Evolutionary conservation across 257 asterid genomes (phyloP).

Genomic region (Nicotiana undulata): DNA sequence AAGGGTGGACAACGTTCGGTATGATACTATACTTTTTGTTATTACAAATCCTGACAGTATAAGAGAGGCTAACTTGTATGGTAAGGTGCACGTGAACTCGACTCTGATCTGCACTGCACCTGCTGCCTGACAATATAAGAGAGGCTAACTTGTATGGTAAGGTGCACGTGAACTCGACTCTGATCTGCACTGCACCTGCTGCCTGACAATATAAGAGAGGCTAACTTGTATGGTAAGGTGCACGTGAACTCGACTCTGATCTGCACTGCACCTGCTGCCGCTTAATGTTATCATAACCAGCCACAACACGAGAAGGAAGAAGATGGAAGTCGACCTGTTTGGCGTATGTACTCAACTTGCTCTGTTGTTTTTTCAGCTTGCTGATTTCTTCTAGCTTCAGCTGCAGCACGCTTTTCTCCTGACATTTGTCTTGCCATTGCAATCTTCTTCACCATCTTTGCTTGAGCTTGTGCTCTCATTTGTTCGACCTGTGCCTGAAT

Average conservation of each 20-base stretch:
- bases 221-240: neutral
- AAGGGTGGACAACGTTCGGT: neutral
- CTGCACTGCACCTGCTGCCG: neutral
- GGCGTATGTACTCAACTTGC: slow-evolving; percentile 71
- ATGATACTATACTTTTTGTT: neutral
- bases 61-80: neutral
- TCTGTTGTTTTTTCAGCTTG: slow-evolving; percentile 68
- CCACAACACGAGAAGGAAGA: slow-evolving; percentile 70
- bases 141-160: neutral
- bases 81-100: neutral
- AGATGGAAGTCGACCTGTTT: slow-evolving; percentile 76
- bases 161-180: neutral
- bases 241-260: neutral
- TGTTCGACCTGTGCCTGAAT: slow-evolving; percentile 61
- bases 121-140: too few relatives aligned
- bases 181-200: neutral
- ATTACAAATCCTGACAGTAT: neutral
- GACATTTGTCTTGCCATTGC: slow-evolving; percentile 82
- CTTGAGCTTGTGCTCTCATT: slow-evolving; percentile 79
- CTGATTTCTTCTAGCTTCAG: slow-evolving; percentile 61
- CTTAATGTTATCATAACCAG: slow-evolving; percentile 39
- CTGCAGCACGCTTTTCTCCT: slow-evolving; percentile 67
- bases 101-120: neutral
- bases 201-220: too few relatives aligned
- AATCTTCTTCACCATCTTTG: slow-evolving; percentile 77